Base-by-base conservation (phyloP, 1,139 yeast species). In the Taiozyma onychis region DNA sequence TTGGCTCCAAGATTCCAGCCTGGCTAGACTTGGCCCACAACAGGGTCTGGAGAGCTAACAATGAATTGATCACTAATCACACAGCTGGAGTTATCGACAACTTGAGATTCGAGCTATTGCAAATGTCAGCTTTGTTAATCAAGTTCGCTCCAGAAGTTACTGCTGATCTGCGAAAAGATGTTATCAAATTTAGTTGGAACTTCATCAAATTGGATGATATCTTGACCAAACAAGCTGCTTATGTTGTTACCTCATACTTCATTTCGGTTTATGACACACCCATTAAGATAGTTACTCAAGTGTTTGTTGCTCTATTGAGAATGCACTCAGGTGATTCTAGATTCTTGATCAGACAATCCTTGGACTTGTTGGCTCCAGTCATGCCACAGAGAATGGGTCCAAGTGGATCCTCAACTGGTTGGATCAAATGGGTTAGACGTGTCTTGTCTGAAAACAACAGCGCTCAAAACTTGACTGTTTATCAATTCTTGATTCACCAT, bases 351-450 rank as follows among this genome's bases (percentile, higher is more conserved):
- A 81, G 85, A 61, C 96, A 89, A 63, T 95, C 98, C 0, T 73
- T 95, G 49, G 97, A 91, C 60, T 73, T 88, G 7, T 71, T 95
- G 44, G 97, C 98, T 0, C 97, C 98, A 0, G 95, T 87, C 0
- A 78, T 95, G 75, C 83, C 89, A 2, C 78, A 78, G 53, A 75
- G 96, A 49, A 79, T 88, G 68, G 74, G 74, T 2, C 74, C 75
- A 39, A 73, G 72, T 3, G 88, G 80, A 0, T 73, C 85, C 0
- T 73, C 83, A 0, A 81, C 87, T 14, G 78, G 85, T 47, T 95
- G 99, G 99, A 80, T 95, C 51, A 91, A 88, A 60, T 90, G 97
- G 95, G 96, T 97, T 1, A 82, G 97, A 56, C 77, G 97, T 51
- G 95, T 91, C 2, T 74, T 95, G 28, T 84, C 95, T 2, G 99